Percentiles rank a stretch among this genome's conserved stretches.
phyloP scores from a whole-genome alignment of 1,139 yeast species.

The Pichia norvegensis region DNA sequence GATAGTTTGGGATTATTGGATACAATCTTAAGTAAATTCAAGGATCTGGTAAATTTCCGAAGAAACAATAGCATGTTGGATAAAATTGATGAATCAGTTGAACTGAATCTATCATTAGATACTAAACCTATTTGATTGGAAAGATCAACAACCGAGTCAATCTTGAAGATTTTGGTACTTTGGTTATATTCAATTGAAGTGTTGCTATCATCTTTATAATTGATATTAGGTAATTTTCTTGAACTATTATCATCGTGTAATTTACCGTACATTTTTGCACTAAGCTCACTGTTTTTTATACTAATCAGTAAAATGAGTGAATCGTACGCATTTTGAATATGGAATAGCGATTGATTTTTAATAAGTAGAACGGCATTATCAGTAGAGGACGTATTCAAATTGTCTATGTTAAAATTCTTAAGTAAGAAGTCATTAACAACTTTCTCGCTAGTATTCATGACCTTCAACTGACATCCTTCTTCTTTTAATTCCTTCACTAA shows the following conservation, averaged over 20 bases:
- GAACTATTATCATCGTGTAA: constrained; percentile 19
- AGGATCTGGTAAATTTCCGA: constrained; percentile 22
- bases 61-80: constrained; percentile 20
- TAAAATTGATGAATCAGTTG: constrained; percentile 13
- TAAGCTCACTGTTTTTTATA: constrained; percentile 19
- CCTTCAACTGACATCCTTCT: constrained; percentile 35
- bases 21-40: constrained; percentile 24
- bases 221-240: constrained; percentile 21
- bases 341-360: constrained; percentile 24
- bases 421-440: constrained; percentile 19
- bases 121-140: constrained; percentile 15
- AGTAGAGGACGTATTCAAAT: constrained; percentile 1
- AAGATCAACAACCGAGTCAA: constrained; percentile 23
- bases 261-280: constrained; percentile 26
- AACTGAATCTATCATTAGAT: background rate
- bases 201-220: constrained; percentile 20
- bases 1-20: constrained; percentile 22
- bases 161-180: constrained; percentile 22
- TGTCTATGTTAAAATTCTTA: constrained; percentile 14
- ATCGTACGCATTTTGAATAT: constrained; percentile 25
- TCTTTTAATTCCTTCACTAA: constrained; percentile 50
- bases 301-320: constrained; percentile 24
- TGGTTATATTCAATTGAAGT: constrained; percentile 23
- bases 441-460: constrained; percentile 19
- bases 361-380: constrained; percentile 23